Evolutionary conservation across 106 monocot species (phyloP), one percentile per base, ranked within the genome.

Genomic region (Hemerocallis citrina): DNA sequence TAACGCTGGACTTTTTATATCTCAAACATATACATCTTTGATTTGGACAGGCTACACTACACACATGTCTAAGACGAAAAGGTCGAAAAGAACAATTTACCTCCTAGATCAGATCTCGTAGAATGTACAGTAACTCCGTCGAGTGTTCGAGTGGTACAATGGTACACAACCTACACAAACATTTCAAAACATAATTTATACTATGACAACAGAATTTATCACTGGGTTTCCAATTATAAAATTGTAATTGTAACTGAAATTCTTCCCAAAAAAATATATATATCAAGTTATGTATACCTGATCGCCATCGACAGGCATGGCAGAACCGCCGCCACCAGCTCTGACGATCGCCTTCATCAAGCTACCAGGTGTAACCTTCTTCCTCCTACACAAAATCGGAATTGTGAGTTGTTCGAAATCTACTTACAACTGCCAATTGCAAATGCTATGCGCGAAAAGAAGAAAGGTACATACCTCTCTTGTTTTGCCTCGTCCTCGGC

Each of bases 341-440:
- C 82, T 66, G 29, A 93, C 66, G 20, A 76, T 40, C 15, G 85
- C 88, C 65, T 93, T 93, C 88, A 85, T 74, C 85, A 93, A 88
- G 69, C 82, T 85, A 58, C 88, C 88, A 43, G 84, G 82, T 3
- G 75, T 82, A 17, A 89, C 63, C 22, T 85, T 89, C 61, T 77
- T 77, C 63, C 69, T 84, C 79, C 92, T 93, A 36, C 57, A 43
- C 27, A 28, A 29, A 62, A 19, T 29, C 2, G 24, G 24, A 23
- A 50, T 23, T 10, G 16, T 23, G 23, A 50, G 24, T 23, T 50
- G 0, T 21, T 23, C 7, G 15, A 61, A 42, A 40, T 16, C 43
- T 7, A 12, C 29, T 6, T 23, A 25, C 11, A 2, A 62, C n/a
- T 16, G 25, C 28, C 6, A 21, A 34, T 35, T 14, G 22, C 3